Conservation (phyloP, 345 rosid genomes). For the Syzygium aromaticum region DNA sequence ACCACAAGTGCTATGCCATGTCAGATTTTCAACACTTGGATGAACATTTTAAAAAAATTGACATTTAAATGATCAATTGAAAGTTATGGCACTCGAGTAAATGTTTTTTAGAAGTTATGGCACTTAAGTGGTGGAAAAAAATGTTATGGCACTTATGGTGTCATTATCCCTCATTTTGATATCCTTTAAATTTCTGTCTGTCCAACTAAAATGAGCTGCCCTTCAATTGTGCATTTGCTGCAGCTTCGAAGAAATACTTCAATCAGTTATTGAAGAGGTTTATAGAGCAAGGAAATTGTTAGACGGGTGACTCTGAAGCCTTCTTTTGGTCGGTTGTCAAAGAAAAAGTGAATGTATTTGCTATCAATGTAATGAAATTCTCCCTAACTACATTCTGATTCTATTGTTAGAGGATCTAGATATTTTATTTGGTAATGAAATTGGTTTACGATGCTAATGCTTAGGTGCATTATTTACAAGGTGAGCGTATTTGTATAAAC, state of each 20-base stretch:
- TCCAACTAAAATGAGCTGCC: not conserved
- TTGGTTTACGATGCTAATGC: not conserved
- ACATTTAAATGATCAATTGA: no score
- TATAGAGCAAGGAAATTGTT: not conserved
- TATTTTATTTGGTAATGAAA: not conserved
- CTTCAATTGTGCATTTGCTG: not conserved
- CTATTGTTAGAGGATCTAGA: not conserved
- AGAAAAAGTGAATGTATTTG: not conserved
- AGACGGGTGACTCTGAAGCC: not conserved
- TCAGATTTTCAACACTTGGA: no score
- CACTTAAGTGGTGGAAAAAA: no score
- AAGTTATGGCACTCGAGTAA: not conserved
- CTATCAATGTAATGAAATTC: not conserved
- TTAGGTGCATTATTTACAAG: not conserved
- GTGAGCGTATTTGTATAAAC: not conserved
- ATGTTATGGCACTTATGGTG: not conserved
- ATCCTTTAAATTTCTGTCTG: not conserved
- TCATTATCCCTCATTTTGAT: not conserved
- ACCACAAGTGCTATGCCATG: not conserved
- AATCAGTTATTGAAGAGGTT: not conserved
- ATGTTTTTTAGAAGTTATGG: not conserved
- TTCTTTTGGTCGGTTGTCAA: not conserved
- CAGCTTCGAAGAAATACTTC: not conserved
- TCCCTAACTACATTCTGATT: not conserved
- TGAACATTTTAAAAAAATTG: no score